phyloP scores from a whole-genome alignment of 495 filamentous ascomycete species.

The Talaromyces ruber region DNA sequence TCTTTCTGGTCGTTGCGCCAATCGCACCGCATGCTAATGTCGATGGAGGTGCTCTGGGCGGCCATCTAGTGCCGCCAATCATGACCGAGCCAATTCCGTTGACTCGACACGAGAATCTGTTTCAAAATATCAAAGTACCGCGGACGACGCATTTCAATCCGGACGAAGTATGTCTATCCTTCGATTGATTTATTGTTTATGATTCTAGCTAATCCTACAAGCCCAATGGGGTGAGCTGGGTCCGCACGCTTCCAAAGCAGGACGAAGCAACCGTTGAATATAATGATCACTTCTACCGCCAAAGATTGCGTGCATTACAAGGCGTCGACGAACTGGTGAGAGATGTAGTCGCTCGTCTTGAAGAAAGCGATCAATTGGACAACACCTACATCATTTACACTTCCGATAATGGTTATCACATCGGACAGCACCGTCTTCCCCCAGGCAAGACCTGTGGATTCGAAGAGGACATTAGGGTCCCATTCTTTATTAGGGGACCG shows the following conservation, averaged over 20 bases:
- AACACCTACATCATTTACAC: constrained; percentile 68
- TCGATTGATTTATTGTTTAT: constrained; percentile 21
- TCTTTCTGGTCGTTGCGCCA: constrained; percentile 61
- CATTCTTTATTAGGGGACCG: constrained; percentile 53
- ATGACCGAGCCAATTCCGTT: constrained; percentile 47
- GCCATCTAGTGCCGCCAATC: constrained; percentile 9
- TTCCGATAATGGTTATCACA: constrained; percentile 69
- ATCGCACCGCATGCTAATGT: constrained; percentile 60
- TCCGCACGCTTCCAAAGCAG: constrained; percentile 43
- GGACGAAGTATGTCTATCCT: constrained; percentile 26
- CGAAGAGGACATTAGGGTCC: constrained; percentile 68
- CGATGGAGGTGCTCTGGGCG: constrained; percentile 16
- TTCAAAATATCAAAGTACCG: constrained; percentile 29
- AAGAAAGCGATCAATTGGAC: constrained; percentile 43
- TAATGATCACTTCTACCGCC: constrained; percentile 60
- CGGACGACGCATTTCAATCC: constrained; percentile 35
- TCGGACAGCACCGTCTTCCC: constrained; percentile 62
- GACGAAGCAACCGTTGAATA: constrained; percentile 48
- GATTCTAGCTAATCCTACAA: constrained; percentile 48
- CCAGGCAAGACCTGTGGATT: constrained; percentile 66
- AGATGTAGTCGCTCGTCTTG: constrained; percentile 41
- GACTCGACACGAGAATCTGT: constrained; percentile 27
- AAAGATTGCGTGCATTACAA: constrained; percentile 54
- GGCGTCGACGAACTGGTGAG: constrained; percentile 65
- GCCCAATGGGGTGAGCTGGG: constrained; percentile 57